phyloP scores from a whole-genome alignment of 2,329 filamentous ascomycete species.

The Aspergillus versicolor region DNA sequence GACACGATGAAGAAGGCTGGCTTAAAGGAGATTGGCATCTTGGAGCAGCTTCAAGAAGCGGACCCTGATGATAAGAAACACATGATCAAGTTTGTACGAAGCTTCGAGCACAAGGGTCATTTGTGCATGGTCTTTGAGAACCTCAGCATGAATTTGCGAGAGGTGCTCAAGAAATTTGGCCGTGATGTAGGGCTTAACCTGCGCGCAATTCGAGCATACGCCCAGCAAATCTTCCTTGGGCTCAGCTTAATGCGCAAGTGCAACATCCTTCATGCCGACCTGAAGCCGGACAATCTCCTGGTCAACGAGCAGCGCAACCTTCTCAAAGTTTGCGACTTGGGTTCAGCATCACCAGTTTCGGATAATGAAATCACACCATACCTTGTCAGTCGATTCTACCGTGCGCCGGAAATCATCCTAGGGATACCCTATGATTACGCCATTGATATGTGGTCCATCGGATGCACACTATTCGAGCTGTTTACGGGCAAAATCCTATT shows the following conservation, averaged over 20 bases:
- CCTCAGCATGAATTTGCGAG: conserved; percentile 84
- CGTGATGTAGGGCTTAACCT: conserved; percentile 92
- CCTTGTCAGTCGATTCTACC: conserved; percentile 94
- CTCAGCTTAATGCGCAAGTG: conserved; percentile 85
- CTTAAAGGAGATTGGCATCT: conserved; percentile 88
- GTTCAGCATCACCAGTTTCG: conserved; percentile 87
- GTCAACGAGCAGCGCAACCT: conserved; percentile 80
- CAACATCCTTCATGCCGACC: conserved; percentile 90
- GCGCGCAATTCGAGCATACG: conserved; percentile 81
- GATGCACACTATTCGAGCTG: conserved; percentile 93
- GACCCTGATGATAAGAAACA: conserved; percentile 91
- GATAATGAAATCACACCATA: conserved; percentile 94
- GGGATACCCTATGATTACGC: conserved; percentile 95
- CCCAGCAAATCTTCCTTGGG: conserved; percentile 90
- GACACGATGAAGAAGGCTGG: conserved; percentile 88
- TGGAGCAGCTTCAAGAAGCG: conserved; percentile 80
- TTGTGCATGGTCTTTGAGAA: conserved; percentile 97
- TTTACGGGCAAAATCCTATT: conserved; percentile 98
- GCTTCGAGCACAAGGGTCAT: conserved; percentile 93
- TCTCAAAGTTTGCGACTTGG: conserved; percentile 93
- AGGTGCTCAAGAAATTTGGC: conserved; percentile 93
- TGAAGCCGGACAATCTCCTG: conserved; percentile 97
- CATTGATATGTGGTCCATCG: conserved; percentile 97
- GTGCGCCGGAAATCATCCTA: conserved; percentile 93
- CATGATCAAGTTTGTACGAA: conserved; percentile 79